Evolutionary conservation across 805 yeast species (phyloP), one percentile per base, ranked within the genome.

Genomic region (Kluyveromyces lactis): DNA sequence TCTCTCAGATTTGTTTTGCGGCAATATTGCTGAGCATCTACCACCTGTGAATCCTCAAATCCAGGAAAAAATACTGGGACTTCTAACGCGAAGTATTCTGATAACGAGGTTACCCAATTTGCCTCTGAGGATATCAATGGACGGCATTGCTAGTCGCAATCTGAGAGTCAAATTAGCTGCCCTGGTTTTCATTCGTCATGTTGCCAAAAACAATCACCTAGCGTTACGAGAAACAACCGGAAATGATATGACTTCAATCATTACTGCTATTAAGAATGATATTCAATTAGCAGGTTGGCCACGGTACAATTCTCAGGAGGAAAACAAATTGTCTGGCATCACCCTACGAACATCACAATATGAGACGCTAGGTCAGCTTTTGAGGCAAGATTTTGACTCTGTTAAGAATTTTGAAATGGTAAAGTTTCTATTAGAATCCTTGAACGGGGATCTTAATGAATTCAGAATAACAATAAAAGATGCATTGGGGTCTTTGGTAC

Each of bases 281-380:
- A 55, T 83, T 2, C 59, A 69, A 39, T 58, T 68, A 16, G 79
- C 74, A 40, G 83, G 83, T 3, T 77, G 82, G 83, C 83, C 83
- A 5, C 13, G 16, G 5, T 27, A 27, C n/a, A 27, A 27, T 11
- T 15, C 11, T 9, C n/a, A n/a, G 3, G 12, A 24, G 4, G 18
- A 10, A 10, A 32, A 32, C 27, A 6, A 10, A 18, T 12, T 7
- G 10, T 11, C 29, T n/a, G 37, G 18, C 16, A 4, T 34, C 5
- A 67, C 64, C 33, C 48, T 63, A 10, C 69, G 92, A 48, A 71
- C 72, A 50, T 60, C 69, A 28, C 86, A 83, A 48, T 89, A 86
- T 52, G 95, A 85, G 55, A 79, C 94, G 0, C 58, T 89, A 18
- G 92, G 95, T 2, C 70, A 76, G 16, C 66, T 89, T 6, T 53